These are phyloP conservation scores for Aspergillus conjunctus DNA, from an alignment of 495 filamentous ascomycete species.

Conservation along the genomic window DNA sequence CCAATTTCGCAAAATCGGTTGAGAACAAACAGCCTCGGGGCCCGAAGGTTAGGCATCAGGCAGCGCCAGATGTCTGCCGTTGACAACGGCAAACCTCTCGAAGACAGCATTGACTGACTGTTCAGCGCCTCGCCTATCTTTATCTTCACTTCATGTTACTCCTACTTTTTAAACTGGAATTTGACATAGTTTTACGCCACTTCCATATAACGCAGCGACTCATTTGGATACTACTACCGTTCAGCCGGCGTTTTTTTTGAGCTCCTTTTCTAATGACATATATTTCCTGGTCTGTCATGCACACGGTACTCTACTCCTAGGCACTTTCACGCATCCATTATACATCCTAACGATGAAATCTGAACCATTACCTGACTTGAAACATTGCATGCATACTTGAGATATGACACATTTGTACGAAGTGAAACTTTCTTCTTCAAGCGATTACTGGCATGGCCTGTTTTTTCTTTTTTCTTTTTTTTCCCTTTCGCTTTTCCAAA, in stretches of 20 bases:
- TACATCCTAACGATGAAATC: slow-evolving; percentile 21
- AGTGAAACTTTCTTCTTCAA: slow-evolving; percentile 8
- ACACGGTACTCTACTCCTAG: background rate
- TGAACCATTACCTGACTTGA: slow-evolving; percentile 13
- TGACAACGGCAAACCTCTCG: slow-evolving; percentile 35
- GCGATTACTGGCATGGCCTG: slow-evolving; percentile 12
- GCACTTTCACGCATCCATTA: slow-evolving; percentile 15
- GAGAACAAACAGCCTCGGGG: slow-evolving; percentile 44
- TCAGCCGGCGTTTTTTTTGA: slow-evolving; percentile 37
- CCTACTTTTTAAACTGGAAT: slow-evolving; percentile 3
- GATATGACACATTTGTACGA: slow-evolving; percentile 24
- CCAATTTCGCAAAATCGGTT: slow-evolving; percentile 44
- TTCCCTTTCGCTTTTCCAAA: slow-evolving; percentile 9
- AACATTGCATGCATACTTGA: slow-evolving; percentile 18
- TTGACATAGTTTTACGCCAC: slow-evolving; percentile 24
- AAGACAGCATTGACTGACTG: slow-evolving; percentile 42
- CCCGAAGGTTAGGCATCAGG: slow-evolving; percentile 42
- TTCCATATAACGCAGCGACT: slow-evolving; percentile 40
- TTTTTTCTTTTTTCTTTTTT: slow-evolving; percentile 19
- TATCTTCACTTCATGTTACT: background rate
- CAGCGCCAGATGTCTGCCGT: slow-evolving; percentile 36
- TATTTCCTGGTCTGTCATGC: slow-evolving; percentile 4
- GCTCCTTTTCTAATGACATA: slow-evolving; percentile 16
- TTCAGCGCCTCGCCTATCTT: background rate
- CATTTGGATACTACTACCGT: slow-evolving; percentile 27